Percentiles rank a stretch among this genome's conserved stretches.
Conservation (phyloP, 164 flowering plant genomes). For the Cinnamomum micranthum region DNA sequence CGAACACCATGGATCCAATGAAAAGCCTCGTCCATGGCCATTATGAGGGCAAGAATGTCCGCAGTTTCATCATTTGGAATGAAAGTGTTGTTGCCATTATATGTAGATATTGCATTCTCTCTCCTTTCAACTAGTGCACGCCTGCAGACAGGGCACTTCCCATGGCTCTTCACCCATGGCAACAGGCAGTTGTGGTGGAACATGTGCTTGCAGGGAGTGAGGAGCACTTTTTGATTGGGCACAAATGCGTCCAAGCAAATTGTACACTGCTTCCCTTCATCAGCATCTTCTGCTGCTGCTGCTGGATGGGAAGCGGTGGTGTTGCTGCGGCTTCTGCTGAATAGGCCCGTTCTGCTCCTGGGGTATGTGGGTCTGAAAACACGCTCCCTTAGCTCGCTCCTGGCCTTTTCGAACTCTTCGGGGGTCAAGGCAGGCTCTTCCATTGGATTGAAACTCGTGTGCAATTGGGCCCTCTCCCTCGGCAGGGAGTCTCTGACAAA, state of each 20-base stretch:
- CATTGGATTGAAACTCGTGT: neutral
- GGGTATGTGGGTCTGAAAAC: constrained; percentile 35
- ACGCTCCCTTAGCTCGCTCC: constrained; percentile 43
- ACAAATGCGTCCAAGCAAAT: constrained; percentile 86
- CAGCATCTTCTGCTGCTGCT: constrained; percentile 35
- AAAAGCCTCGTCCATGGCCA: constrained; percentile 26
- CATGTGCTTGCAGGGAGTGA: constrained; percentile 93
- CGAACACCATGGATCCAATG: constrained; percentile 10
- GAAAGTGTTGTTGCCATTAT: constrained; percentile 2
- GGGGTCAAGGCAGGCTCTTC: constrained; percentile 23
- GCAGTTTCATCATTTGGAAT: neutral
- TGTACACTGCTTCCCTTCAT: constrained; percentile 45
- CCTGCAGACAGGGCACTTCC: constrained; percentile 79
- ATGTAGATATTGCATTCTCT: constrained; percentile 3
- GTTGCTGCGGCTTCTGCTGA: neutral
- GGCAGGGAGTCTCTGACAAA: constrained; percentile 18
- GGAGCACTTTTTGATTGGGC: constrained; percentile 40
- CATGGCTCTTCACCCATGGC: constrained; percentile 72
- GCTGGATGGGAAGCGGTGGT: neutral
- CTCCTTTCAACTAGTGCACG: constrained; percentile 22
- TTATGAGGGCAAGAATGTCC: constrained; percentile 15
- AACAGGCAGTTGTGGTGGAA: constrained; percentile 73
- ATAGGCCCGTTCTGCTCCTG: constrained; percentile 20
- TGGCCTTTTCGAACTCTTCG: constrained; percentile 34
- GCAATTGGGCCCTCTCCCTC: constrained; percentile 13